phyloP scores from a whole-genome alignment of 768 basidiomycete species.

The Trametes cubensis region DNA sequence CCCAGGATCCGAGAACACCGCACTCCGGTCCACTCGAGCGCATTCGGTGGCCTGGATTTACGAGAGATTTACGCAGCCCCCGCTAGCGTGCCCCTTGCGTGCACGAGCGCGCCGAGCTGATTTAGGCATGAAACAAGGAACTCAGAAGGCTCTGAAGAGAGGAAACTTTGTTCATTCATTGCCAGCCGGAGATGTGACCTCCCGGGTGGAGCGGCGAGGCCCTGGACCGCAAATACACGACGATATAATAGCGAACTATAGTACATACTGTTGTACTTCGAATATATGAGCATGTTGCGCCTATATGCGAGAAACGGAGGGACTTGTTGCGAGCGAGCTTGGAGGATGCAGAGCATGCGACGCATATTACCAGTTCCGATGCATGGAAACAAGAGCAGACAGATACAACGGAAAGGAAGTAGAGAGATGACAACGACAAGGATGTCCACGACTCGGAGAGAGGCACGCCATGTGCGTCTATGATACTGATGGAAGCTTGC shows the following conservation, averaged over 20 bases:
- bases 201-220: background rate
- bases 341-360: background rate
- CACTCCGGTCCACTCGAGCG: no score
- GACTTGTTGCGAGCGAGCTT: no score
- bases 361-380: background rate
- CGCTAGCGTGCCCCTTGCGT: no score
- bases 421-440: background rate
- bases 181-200: background rate
- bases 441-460: background rate
- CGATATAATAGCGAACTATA: conserved; percentile 16
- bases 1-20: no score
- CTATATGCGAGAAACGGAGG: background rate
- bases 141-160: background rate
- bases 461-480: conserved; percentile 7
- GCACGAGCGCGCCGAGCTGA: no score
- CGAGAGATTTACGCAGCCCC: no score
- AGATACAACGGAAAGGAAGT: background rate
- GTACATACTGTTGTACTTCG: conserved; percentile 15
- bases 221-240: conserved; percentile 10
- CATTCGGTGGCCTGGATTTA: no score
- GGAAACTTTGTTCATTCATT: background rate
- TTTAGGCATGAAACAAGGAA: background rate
- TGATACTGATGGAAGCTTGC: conserved; percentile 45
- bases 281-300: conserved; percentile 3
- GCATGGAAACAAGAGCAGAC: background rate